A percentile compares a stretch with the other conserved stretches of the same genome.
Evolutionary conservation across 306 rosid species (phyloP).

Genomic region (Ammopiptanthus mongolicus): DNA sequence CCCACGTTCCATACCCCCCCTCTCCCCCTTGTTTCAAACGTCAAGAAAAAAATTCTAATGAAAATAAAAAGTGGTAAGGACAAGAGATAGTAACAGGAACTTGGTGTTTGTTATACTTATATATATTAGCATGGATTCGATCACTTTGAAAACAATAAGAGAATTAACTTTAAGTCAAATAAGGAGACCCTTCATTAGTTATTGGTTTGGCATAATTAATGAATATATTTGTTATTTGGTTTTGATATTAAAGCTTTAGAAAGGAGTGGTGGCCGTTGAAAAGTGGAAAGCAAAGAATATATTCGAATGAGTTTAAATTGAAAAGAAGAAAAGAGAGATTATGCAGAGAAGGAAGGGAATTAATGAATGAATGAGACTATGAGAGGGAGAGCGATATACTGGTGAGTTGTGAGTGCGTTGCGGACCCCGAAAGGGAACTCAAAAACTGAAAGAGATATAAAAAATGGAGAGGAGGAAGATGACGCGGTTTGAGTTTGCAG

Average conservation of each 20-base stretch:
- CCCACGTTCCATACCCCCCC: slow-evolving; percentile 48
- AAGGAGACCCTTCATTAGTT: background rate
- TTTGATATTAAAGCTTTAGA: background rate
- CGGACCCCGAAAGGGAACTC: slow-evolving; percentile 10
- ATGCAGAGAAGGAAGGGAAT: background rate
- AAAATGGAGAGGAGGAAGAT: background rate
- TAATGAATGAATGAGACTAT: background rate
- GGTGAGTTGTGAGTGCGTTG: slow-evolving; percentile 1
- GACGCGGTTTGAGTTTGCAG: slow-evolving; percentile 22
- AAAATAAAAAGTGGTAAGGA: slow-evolving; percentile 1
- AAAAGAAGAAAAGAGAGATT: background rate
- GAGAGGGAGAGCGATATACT: background rate
- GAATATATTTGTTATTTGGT: background rate
- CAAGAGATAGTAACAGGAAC: background rate
- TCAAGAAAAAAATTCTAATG: background rate
- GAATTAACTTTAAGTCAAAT: background rate
- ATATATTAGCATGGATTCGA: background rate
- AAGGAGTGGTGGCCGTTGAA: slow-evolving; percentile 21
- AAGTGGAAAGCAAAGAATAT: slow-evolving; percentile 22
- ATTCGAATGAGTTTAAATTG: slow-evolving; percentile 6
- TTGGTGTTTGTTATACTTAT: background rate
- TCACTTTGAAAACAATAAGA: background rate
- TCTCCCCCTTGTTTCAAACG: background rate
- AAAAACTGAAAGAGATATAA: background rate
- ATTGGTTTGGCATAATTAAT: background rate